Evolutionary conservation across 306 rosid genomes (phyloP), one percentile per base, ranked within the genome.

Genomic region (Sesbania bispinosa): DNA sequence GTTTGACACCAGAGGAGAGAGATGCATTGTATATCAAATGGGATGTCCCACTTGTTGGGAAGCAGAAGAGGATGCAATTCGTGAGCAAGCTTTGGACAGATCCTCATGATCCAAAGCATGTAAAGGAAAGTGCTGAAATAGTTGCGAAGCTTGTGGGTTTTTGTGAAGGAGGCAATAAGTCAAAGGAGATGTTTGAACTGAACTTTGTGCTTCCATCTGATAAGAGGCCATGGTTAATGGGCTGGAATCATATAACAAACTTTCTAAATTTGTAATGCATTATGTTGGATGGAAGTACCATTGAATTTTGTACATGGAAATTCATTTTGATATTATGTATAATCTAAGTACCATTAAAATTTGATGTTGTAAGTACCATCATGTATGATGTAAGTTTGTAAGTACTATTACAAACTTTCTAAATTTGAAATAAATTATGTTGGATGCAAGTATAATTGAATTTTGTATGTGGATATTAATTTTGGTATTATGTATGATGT

Each of bases 91-190:
- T 95, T 14, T 95, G 99, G 99, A 84, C 85, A 27, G 79, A 95
- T 75, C 96, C 99, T 61, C 83, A 82, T 75, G 97, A 95, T 80
- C 73, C 86, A 24, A 81, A 39, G 74, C 97, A 95, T 81, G 81
- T 95, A 4, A 87, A 89, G 16, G 97, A 95, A 79, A 95, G 99
- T 77, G 96, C 99, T 58, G 93, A 92, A 67, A 85, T 95, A 33
- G 99, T 95, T 68, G 97, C 99, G 35, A 91, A 76, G 78, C 97
- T 95, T 65, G 99, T 95, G 7, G 99, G 97, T 23, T 95, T 95
- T 79, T 64, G 92, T 38, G 96, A 85, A 82, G 86, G 96, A 30
- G 96, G 99, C 7, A 92, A 92, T 85, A 59, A 92, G 92, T 92
- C 99, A 33, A 89, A 76, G 81, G 99, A 95, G 86, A 92, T 95